Evolutionary conservation across 192 early-diverging fungal genomes (phyloP), one percentile per base, ranked within the genome.

Genomic region (Coemansia sp.): DNA sequence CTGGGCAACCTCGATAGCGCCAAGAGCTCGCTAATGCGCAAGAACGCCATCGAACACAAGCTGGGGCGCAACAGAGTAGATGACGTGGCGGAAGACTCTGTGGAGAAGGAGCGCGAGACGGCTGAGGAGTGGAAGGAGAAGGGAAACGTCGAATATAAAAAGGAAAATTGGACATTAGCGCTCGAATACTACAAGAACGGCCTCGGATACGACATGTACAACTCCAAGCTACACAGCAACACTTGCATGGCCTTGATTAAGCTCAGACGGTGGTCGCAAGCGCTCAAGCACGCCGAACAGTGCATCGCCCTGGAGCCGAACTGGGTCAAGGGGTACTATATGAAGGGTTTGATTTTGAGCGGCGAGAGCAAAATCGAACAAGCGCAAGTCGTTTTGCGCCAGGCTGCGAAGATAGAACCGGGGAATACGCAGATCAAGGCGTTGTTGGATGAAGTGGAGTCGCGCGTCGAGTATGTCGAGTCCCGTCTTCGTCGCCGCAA

Each of bases 271-370:
- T 83, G 69, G 68, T 11, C 75, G 6, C 81, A 83, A 47, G 81
- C 81, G 3, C 53, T 83, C 55, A 83, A 78, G 56, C 76, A 83
- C 52, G 81, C 81, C 31, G 81, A 83, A n/a, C 81, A 83, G 61
- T 83, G 81, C 36, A 83, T 83, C 43, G 72, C 68, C 16, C 64
- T 83, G 21, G 81, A 83, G 31, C 81, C 81, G 18, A 47, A 57
- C 6, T 83, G 81, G 81, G 81, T 72, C 61, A 83, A 83, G 61
- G 81, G 81, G 0, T 79, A 83, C 36, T 83, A 83, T 41, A 73
- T 83, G 68, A 83, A 83, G 76, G 81, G 76, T 0, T 34, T 68
- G 33, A 69, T 83, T 12, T 67, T 83, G 38, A 78, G 76, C 53
- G 69, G 48, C 28, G 76, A 83, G 60, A 83, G 76, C 73, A 78